These are phyloP conservation scores for Pseudotsuga menziesii DNA, from an alignment of 75 land plant species.

Conservation along the genomic window DNA sequence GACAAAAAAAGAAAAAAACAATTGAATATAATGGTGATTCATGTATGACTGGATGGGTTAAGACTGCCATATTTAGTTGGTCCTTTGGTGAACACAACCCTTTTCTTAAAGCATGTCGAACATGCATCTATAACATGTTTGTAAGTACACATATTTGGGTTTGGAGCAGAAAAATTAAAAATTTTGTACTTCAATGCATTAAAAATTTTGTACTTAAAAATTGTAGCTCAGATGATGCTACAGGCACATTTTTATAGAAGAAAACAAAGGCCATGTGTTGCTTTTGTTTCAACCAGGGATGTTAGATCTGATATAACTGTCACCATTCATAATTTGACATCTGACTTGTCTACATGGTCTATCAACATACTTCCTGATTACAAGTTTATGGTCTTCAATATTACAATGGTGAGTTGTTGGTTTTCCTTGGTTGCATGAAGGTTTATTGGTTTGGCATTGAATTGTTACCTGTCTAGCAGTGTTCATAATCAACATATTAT, in stretches of 20 bases:
- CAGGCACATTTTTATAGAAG: slow-evolving; percentile 8
- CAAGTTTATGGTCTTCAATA: slow-evolving; percentile 72
- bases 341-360: slow-evolving; percentile 88
- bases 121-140: too few species aligned
- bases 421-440: neutral
- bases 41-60: too few species aligned
- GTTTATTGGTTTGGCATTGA: neutral
- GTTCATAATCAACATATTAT: too few species aligned
- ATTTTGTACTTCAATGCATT: too few species aligned
- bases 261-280: slow-evolving; percentile 39
- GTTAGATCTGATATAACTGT: slow-evolving; percentile 44
- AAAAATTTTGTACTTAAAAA: too few species aligned
- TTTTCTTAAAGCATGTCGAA: too few species aligned
- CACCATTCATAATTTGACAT: slow-evolving; percentile 43
- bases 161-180: too few species aligned
- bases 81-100: too few species aligned
- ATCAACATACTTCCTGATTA: slow-evolving; percentile 95
- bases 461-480: neutral
- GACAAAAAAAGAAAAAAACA: too few species aligned
- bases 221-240: neutral
- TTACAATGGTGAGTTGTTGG: slow-evolving; percentile 77
- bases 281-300: slow-evolving; percentile 95
- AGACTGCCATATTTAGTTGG: too few species aligned
- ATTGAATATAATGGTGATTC: too few species aligned
- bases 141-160: too few species aligned